A percentile compares a stretch with the other conserved stretches of the same genome.
These are phyloP conservation scores for Fusarium cyanostomum DNA, from an alignment of 2,329 filamentous ascomycete species.

Conservation along the genomic window DNA sequence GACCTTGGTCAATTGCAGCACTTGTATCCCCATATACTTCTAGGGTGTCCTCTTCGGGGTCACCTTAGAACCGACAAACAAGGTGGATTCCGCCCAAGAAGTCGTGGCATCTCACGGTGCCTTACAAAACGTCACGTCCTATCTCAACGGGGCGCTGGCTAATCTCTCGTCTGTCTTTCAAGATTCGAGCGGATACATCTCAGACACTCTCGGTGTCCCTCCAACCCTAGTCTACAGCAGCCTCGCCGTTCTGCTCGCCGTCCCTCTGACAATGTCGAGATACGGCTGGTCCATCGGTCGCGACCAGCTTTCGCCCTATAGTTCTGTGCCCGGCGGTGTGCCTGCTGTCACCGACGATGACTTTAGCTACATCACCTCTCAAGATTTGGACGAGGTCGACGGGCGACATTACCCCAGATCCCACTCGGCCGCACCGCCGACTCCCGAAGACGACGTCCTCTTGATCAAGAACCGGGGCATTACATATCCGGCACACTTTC, in stretches of 20 bases:
- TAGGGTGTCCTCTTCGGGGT: slow-evolving; percentile 50
- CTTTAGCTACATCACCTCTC: slow-evolving; percentile 84
- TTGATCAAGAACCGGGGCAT: slow-evolving; percentile 74
- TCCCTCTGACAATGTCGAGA: slow-evolving; percentile 64
- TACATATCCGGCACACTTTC: slow-evolving; percentile 76
- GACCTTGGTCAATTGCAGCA: slow-evolving; percentile 34
- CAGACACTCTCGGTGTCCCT: slow-evolving; percentile 60
- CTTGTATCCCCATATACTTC: slow-evolving; percentile 36
- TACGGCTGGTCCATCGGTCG: slow-evolving; percentile 60
- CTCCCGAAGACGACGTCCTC: slow-evolving; percentile 73
- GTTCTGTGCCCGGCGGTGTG: slow-evolving; percentile 57
- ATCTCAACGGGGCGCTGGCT: slow-evolving; percentile 63
- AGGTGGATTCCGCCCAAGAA: slow-evolving; percentile 69
- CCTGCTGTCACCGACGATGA: slow-evolving; percentile 78
- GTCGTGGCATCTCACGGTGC: slow-evolving; percentile 71
- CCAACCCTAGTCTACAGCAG: slow-evolving; percentile 61
- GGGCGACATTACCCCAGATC: slow-evolving; percentile 55
- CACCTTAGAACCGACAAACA: slow-evolving; percentile 56
- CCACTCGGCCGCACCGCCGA: slow-evolving; percentile 47
- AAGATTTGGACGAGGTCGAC: slow-evolving; percentile 67
- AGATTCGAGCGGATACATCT: slow-evolving; percentile 62
- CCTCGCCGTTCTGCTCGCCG: slow-evolving; percentile 58
- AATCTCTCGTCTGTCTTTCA: slow-evolving; percentile 59
- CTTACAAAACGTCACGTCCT: slow-evolving; percentile 67
- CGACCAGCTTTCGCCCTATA: slow-evolving; percentile 62